These are phyloP conservation scores for Exophiala calicioides DNA, from an alignment of 2,329 filamentous ascomycete genomes.

Conservation along the genomic window DNA sequence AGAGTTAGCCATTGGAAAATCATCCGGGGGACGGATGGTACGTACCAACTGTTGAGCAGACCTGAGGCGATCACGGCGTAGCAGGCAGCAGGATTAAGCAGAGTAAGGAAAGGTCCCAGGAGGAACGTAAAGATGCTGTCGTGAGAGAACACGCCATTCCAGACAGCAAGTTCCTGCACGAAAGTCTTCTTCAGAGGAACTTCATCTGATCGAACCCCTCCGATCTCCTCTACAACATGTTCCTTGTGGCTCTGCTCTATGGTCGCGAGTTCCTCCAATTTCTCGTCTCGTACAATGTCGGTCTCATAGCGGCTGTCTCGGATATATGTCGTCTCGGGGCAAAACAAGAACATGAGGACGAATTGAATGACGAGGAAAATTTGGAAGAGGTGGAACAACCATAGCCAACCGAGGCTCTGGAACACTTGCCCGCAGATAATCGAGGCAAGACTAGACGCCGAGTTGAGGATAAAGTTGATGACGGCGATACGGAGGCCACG, in stretches of 20 bases:
- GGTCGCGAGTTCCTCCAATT: conserved; percentile 19
- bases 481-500: conserved; percentile 28
- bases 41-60: conserved; percentile 33
- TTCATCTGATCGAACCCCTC: conserved; percentile 3
- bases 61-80: conserved; percentile 28
- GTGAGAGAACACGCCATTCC: conserved; percentile 25
- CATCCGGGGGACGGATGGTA: conserved; percentile 6
- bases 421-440: conserved; percentile 36
- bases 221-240: conserved; percentile 11
- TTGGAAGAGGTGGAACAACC: conserved; percentile 34
- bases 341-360: conserved; percentile 34
- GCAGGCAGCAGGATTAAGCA: conserved; percentile 34
- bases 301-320: conserved; percentile 33
- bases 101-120: conserved; percentile 36
- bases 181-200: conserved; percentile 25
- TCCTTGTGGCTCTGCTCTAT: conserved; percentile 24
- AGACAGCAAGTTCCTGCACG: conserved; percentile 27
- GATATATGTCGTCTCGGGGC: conserved; percentile 34
- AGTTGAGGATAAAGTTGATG: conserved; percentile 32
- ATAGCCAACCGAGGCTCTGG: conserved; percentile 30
- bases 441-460: conserved; percentile 39
- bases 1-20: not conserved
- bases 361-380: conserved; percentile 34
- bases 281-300: conserved; percentile 24
- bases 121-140: conserved; percentile 32